Evolutionary conservation across 148 eudicot species (phyloP).

Genomic region (Amaranthus hypochondriacus): DNA sequence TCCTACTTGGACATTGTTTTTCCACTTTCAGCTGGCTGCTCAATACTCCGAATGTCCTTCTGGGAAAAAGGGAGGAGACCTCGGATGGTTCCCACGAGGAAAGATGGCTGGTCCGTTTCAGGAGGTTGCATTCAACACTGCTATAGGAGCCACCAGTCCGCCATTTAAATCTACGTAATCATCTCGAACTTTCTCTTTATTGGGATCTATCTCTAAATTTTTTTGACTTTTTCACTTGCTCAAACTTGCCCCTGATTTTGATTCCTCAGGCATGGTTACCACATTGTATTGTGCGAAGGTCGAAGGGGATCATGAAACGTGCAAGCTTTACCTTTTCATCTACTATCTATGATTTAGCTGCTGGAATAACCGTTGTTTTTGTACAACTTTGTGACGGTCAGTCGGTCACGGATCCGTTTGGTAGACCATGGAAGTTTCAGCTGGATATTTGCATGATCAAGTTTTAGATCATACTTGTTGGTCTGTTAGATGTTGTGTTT

Average conservation of each 20-base stretch:
- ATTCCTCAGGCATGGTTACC: constrained; percentile 75
- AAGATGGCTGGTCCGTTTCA: constrained; percentile 99
- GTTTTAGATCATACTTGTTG: background rate
- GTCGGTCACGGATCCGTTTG: background rate
- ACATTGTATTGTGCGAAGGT: constrained; percentile 76
- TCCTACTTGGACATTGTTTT: background rate
- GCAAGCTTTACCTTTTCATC: background rate
- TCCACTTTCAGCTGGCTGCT: constrained; percentile 70
- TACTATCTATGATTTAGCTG: background rate
- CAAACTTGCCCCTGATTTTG: constrained; percentile 17
- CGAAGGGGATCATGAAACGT: constrained; percentile 46
- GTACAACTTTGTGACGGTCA: background rate
- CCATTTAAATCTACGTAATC: constrained; percentile 92
- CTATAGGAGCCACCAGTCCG: constrained; percentile 84
- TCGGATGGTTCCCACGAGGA: constrained; percentile 98
- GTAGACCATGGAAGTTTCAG: background rate
- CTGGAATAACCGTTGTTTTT: constrained; percentile 10
- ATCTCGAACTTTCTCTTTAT: constrained; percentile 8
- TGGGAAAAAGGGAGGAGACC: constrained; percentile 95
- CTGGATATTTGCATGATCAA: constrained; percentile 14
- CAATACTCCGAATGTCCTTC: constrained; percentile 97
- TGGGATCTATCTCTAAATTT: background rate
- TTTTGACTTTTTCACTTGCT: background rate
- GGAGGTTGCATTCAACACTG: constrained; percentile 94
- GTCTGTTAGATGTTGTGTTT: background rate